These are phyloP conservation scores for Staphylotrichum longicolle DNA, from an alignment of 495 filamentous ascomycete species.

Conservation along the genomic window DNA sequence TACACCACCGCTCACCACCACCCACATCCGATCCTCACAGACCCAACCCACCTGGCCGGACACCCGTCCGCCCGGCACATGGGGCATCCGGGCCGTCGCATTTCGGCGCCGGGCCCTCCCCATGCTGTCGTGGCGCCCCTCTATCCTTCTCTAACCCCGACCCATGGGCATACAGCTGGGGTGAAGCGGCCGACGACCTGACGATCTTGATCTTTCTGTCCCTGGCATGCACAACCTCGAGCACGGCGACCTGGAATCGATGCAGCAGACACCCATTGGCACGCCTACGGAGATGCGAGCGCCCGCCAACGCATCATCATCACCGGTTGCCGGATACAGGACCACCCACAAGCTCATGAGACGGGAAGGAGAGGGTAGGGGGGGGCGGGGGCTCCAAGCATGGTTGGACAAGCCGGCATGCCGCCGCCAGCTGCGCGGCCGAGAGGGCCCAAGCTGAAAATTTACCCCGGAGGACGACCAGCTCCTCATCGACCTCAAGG, in stretches of 20 bases:
- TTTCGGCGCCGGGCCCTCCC: constrained; percentile 44
- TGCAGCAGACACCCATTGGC: constrained; percentile 49
- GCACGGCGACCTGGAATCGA: constrained; percentile 47
- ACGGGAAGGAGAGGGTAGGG: constrained; percentile 48
- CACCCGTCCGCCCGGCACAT: constrained; percentile 47
- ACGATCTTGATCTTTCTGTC: constrained; percentile 51
- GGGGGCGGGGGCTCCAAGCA: constrained; percentile 58
- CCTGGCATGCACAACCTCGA: constrained; percentile 51
- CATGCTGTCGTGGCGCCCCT: constrained; percentile 45
- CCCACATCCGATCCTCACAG: constrained; percentile 50
- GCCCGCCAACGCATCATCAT: constrained; percentile 63
- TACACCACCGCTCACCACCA: constrained; percentile 51
- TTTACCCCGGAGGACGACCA: constrained; percentile 88
- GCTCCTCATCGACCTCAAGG: constrained; percentile 81
- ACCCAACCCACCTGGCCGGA: constrained; percentile 44
- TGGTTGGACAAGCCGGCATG: constrained; percentile 82
- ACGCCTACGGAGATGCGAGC: constrained; percentile 43
- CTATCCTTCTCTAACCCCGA: constrained; percentile 46
- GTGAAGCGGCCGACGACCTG: constrained; percentile 47
- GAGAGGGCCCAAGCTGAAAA: constrained; percentile 81
- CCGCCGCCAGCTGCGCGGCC: constrained; percentile 71
- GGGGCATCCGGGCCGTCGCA: constrained; percentile 47
- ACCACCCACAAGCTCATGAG: constrained; percentile 56
- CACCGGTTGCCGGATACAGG: constrained; percentile 67
- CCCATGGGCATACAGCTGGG: constrained; percentile 42